phyloP scores from a whole-genome alignment of 495 filamentous ascomycete genomes.

The Neurospora sp. region DNA sequence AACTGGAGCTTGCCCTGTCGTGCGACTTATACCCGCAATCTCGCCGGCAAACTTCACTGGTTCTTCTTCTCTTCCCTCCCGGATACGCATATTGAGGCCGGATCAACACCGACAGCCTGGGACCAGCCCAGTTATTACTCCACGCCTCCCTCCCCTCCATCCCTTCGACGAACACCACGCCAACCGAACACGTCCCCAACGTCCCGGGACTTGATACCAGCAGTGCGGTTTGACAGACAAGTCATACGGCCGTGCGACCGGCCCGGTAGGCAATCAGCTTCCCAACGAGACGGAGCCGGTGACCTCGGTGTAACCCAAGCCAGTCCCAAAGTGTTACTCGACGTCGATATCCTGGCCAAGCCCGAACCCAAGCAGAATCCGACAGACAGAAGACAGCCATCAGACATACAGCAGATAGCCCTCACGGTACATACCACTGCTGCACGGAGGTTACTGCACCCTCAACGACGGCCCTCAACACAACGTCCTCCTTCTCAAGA shows the following conservation, averaged over 20 bases:
- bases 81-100: not conserved
- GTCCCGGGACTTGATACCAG: slow-evolving; percentile 2
- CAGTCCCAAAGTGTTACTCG: not conserved
- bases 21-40: not conserved
- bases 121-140: not conserved
- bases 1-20: not conserved
- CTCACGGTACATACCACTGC: not conserved
- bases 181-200: not conserved
- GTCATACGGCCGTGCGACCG: not conserved
- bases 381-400: not conserved
- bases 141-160: not conserved
- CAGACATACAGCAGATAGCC: not conserved
- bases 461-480: not conserved
- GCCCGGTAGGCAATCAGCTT: not conserved
- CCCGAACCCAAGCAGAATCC: not conserved
- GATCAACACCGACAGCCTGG: not conserved
- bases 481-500: not conserved
- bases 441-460: not conserved
- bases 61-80: not conserved
- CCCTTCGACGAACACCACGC: not conserved
- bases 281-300: not conserved
- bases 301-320: not conserved
- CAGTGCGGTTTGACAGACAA: slow-evolving; percentile 13
- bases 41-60: not conserved
- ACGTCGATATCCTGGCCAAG: not conserved